Base-by-base conservation (phyloP, 2,329 filamentous ascomycete species). In the Fusarium camptoceras region DNA sequence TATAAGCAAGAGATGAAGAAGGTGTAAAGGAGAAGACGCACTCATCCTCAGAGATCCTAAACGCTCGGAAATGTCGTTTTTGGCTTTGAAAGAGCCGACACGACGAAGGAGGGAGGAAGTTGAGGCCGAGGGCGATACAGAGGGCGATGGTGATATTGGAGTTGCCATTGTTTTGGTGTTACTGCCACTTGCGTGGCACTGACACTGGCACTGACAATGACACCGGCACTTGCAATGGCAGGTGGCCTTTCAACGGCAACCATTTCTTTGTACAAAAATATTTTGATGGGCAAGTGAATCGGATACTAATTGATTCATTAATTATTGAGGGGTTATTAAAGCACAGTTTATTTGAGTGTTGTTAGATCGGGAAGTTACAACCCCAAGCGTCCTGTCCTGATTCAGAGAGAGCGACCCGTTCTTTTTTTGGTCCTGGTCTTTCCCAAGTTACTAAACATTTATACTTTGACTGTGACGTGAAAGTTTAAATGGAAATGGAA, bases 11-110 rank as follows among this genome's bases (percentile, higher is more conserved):
- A 48, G 28, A n/a, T 42, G 31, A 39, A 51, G 25, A 31, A 20
- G 16, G n/a, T 30, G n/a, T 34, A 20, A 30, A 22, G 12, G n/a
- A 43, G 41, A 41, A 41, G 34, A 71, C 54, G 34, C 55, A 71
- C 68, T 71, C 68, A 71, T 71, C 44, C 68, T 68, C 24, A 69
- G 39, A 22, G 51, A 54, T 7, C 54, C 55, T 7, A 65, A 53
- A 14, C 68, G 68, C 15, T 71, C 55, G 20, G 68, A 68, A 16
- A 71, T 46, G 20, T 59, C 51, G 24, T 47, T 55, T 24, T 41
- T 66, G 16, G 25, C 24, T 28, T 60, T 71, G 30, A 66, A 27
- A 2, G 68, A 71, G 4, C 47, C 41, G 27, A 65, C 68, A 25
- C 68, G 68, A 16, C 51, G 64, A 25, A 68, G 68, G 16, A 68